Base-by-base conservation (phyloP, 2,329 filamentous ascomycete species). In the Stagonosporopsis chrysanthemi region DNA sequence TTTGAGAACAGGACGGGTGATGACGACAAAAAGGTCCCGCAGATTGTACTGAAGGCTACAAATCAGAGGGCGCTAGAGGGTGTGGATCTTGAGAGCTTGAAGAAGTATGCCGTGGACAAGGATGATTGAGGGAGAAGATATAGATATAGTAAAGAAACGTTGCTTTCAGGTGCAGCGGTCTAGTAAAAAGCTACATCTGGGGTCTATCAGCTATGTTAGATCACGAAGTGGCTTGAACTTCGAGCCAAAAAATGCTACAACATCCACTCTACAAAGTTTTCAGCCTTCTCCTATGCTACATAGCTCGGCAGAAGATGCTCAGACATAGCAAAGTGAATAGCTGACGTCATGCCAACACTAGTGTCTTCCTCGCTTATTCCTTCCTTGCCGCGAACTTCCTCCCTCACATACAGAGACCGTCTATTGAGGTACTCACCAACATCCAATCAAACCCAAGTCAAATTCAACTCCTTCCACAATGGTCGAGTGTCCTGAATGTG, bases 1-100 rank as follows among this genome's bases (percentile, higher is more conserved):
- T 82, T 85, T 58, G 77, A 84, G 52, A 84, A 84, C 1, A 76
- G 81, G 58, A 80, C 77, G 43, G 75, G 75, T 12, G 80, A 81
- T 39, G 76, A 77, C 31, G 79, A 81, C 45, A 73, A 71, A 61
- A 77, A 79, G 62, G 80, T 82, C 43, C 80, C 80, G 1, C 80
- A 72, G 57, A 77, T 86, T 15, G 80, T 81, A 43, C 65, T 85
- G 36, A 78, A 80, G 28, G 82, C 82, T 22, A 85, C 83, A 38
- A 83, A 84, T 67, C 78, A 81, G 66, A 80, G 81, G 59, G 83
- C 81, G 12, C 65, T 86, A 59, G 69, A 76, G 24, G 80, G 77
- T 48, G 77, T 84, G 22, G 73, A 75, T 15, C 49, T 85, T 66
- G 79, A 82, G 31, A 80, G 81, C 46, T 67, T 86, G 64, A 80